phyloP scores from a whole-genome alignment of 108 stramenopile species.

The Schizochytrium sp. region DNA sequence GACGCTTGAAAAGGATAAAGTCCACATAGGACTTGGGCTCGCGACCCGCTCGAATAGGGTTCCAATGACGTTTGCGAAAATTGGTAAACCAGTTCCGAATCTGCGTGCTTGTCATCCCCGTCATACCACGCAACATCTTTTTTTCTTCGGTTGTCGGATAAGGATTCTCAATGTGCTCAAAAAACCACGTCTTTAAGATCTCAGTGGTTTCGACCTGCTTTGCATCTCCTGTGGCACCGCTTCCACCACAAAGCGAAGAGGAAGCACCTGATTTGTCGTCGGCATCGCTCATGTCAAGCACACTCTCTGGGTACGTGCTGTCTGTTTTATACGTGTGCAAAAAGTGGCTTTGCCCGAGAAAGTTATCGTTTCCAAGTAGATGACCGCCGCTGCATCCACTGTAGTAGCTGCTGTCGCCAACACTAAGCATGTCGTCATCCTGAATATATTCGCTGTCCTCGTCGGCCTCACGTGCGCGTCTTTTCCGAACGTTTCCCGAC shows the following conservation, averaged over 20 bases:
- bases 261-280: too few relatives aligned
- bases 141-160: neutral
- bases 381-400: too few relatives aligned
- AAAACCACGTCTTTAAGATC: neutral
- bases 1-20: neutral
- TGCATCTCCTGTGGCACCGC: neutral
- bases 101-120: neutral
- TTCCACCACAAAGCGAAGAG: neutral
- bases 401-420: too few relatives aligned
- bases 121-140: neutral
- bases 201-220: neutral
- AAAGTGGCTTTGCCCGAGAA: too few relatives aligned
- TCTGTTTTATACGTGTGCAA: too few relatives aligned
- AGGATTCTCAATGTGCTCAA: neutral
- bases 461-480: too few relatives aligned
- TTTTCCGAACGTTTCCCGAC: too few relatives aligned
- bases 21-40: slow-evolving; percentile 18
- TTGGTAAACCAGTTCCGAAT: slow-evolving; percentile 9
- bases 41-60: neutral
- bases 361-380: too few relatives aligned
- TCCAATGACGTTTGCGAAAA: slow-evolving; percentile 1
- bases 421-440: too few relatives aligned
- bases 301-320: too few relatives aligned
- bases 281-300: too few relatives aligned
- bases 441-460: too few relatives aligned